Conservation (phyloP, 1,139 yeast genomes). For the Suhomyces ambrosiae region DNA sequence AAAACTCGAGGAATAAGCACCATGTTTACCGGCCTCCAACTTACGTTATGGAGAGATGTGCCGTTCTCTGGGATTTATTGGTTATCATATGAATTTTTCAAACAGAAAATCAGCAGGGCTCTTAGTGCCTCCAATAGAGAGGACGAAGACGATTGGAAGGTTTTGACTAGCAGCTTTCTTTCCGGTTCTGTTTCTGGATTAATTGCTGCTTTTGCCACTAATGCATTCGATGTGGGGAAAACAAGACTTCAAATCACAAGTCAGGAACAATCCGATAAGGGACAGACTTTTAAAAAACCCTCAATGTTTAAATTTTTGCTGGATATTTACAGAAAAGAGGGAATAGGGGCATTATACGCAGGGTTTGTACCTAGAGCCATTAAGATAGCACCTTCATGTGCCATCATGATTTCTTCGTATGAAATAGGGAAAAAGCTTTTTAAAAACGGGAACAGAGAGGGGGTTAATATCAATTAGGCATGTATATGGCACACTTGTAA, state of each 20-base stretch:
- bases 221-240: slow-evolving; percentile 97
- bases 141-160: slow-evolving; percentile 45
- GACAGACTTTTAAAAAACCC: slow-evolving; percentile 26
- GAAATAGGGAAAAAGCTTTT: slow-evolving; percentile 81
- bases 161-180: slow-evolving; percentile 72
- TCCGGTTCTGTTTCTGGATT: slow-evolving; percentile 87
- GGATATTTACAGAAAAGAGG: slow-evolving; percentile 70
- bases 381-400: slow-evolving; percentile 96
- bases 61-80: slow-evolving; percentile 96
- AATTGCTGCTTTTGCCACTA: slow-evolving; percentile 81
- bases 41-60: slow-evolving; percentile 95
- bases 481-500: background rate
- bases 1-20: slow-evolving; percentile 59
- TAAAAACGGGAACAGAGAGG: slow-evolving; percentile 23
- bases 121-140: slow-evolving; percentile 30
- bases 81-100: slow-evolving; percentile 71
- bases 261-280: slow-evolving; percentile 21
- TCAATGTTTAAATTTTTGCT: slow-evolving; percentile 69
- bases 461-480: background rate
- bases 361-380: slow-evolving; percentile 85
- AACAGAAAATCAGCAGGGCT: slow-evolving; percentile 26
- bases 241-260: slow-evolving; percentile 79
- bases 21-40: slow-evolving; percentile 79
- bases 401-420: slow-evolving; percentile 95
- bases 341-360: slow-evolving; percentile 73